Base-by-base conservation (phyloP, 331 rosid genomes). In the Malus hybrid region DNA sequence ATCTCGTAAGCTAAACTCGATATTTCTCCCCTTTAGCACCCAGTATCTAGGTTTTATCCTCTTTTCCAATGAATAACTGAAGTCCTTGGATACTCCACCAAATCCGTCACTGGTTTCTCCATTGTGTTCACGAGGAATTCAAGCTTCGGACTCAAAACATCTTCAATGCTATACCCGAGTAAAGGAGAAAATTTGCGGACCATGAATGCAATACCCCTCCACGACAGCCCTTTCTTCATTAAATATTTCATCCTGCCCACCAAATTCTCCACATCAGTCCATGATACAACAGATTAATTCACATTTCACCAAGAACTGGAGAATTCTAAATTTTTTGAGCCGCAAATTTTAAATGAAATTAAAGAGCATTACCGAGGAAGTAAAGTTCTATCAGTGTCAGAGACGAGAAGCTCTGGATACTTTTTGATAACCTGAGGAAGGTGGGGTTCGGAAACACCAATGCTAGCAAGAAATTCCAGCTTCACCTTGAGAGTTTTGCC, bases 11-110 rank as follows among this genome's bases (percentile, higher is more conserved):
- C 91, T 87, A 74, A 86, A 90, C 70, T 90, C 79, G 13, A 89
- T 78, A 79, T 90, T 87, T 78, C 86, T 87, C 66, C 79, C 85
- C 78, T 83, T 90, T 14, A 92, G 84, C 73, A 83, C 87, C 88
- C 86, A 76, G 77, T 74, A 90, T 80, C 98, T 91, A 50, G 98
- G 97, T 73, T 87, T 88, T 79, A 93, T 93, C 92, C 79, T 91
- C 87, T 87, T 88, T 81, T 90, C 95, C 78, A 93, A 78, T n/a
- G 98, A 93, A 85, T 91, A 88, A 88, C 98, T 93, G 73, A 93
- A 91, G 79, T 86, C 83, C 97, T 86, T 14, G 98, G 97, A 86
- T 91, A 93, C 5, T 73, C 89, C 60, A 93, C 97, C 86, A 90
- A 88, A 9, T 90, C 97, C 75, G 61, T 82, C n/a, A 87, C 59